These are phyloP conservation scores for Tylopilus sp. DNA, from an alignment of 768 basidiomycete genomes.

Conservation along the genomic window DNA sequence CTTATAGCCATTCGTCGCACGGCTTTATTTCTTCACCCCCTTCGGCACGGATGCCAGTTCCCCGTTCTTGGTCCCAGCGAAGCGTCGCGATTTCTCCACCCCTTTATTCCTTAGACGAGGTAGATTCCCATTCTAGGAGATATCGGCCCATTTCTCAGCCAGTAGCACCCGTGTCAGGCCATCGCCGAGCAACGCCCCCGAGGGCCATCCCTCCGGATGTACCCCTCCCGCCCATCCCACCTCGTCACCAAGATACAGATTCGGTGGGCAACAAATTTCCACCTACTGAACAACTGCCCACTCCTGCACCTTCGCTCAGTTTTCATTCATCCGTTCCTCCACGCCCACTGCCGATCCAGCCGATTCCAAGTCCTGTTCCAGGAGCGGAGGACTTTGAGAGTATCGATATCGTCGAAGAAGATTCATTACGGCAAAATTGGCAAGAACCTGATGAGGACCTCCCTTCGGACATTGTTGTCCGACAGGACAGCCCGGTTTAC, in stretches of 20 bases:
- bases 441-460: background rate
- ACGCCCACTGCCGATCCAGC: conserved; percentile 19
- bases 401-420: background rate
- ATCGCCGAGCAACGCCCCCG: conserved; percentile 11
- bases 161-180: background rate
- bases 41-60: background rate
- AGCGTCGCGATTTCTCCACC: background rate
- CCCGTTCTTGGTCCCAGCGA: conserved; percentile 4
- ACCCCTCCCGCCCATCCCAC: conserved; percentile 24
- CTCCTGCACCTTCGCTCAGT: background rate
- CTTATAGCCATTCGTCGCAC: background rate
- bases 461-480: conserved; percentile 7
- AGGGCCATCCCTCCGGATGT: conserved; percentile 11
- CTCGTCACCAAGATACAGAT: background rate
- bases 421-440: conserved; percentile 9
- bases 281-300: background rate
- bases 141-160: conserved; percentile 2
- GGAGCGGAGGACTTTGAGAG: conserved; percentile 6
- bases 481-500: conserved; percentile 23
- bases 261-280: background rate
- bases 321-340: background rate
- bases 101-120: conserved; percentile 10
- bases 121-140: background rate
- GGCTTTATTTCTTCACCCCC: background rate
- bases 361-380: conserved; percentile 15